Conservation (phyloP, 768 basidiomycete genomes). For the Russula emetica region DNA sequence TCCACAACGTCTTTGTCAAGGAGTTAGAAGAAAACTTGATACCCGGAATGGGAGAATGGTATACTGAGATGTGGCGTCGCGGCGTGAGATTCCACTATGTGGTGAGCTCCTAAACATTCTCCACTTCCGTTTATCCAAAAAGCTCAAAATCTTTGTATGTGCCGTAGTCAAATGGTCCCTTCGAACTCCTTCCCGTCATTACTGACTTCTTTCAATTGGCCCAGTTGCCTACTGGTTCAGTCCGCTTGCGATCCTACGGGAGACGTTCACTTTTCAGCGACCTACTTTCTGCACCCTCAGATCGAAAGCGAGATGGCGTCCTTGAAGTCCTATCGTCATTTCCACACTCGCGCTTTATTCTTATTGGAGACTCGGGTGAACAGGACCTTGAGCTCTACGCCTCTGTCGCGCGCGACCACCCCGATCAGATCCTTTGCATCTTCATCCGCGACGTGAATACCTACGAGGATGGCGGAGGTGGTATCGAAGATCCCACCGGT, state of each 20-base stretch:
- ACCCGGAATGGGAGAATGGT: conserved; percentile 81
- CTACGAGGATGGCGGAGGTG: conserved; percentile 33
- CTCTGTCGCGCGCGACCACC: conserved; percentile 63
- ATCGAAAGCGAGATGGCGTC: conserved; percentile 77
- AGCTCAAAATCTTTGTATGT: neutral
- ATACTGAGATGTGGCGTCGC: conserved; percentile 56
- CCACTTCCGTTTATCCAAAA: neutral
- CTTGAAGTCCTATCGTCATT: conserved; percentile 75
- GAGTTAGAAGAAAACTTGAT: conserved; percentile 75
- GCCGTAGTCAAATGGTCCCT: conserved; percentile 79
- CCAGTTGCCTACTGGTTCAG: conserved; percentile 47
- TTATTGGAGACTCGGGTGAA: conserved; percentile 91
- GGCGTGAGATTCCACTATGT: conserved; percentile 88
- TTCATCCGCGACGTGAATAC: conserved; percentile 75
- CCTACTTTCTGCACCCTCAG: conserved; percentile 74
- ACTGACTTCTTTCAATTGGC: conserved; percentile 17
- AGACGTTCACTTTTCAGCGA: conserved; percentile 80
- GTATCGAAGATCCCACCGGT: conserved; percentile 65
- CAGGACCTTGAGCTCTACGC: conserved; percentile 93
- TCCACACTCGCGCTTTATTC: conserved; percentile 68
- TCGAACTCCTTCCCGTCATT: conserved; percentile 68
- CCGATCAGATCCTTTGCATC: conserved; percentile 67
- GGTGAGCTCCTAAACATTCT: conserved; percentile 43
- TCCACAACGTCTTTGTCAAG: conserved; percentile 89
- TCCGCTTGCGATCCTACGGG: conserved; percentile 81